phyloP scores from a whole-genome alignment of 331 rosid species.

The Saraca asoca region DNA sequence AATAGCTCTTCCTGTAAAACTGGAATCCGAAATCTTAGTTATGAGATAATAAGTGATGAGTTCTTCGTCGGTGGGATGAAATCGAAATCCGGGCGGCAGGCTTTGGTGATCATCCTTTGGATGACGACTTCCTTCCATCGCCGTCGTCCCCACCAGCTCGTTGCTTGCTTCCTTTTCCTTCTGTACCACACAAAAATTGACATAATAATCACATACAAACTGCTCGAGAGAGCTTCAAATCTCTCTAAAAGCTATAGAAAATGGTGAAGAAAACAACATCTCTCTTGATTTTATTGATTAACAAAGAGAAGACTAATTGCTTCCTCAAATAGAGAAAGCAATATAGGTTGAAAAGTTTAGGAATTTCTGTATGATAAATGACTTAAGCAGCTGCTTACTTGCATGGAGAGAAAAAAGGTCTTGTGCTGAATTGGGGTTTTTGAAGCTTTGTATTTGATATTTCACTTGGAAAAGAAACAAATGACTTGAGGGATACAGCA shows the following conservation, averaged over 20 bases:
- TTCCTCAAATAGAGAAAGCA: slow-evolving; percentile 25
- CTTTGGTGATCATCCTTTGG: slow-evolving; percentile 53
- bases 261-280: background rate
- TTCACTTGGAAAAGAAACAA: slow-evolving; percentile 39
- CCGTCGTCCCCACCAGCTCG: slow-evolving; percentile 42
- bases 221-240: background rate
- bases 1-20: slow-evolving; percentile 67
- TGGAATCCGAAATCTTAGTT: slow-evolving; percentile 73
- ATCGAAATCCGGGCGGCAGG: slow-evolving; percentile 88
- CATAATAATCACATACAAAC: slow-evolving; percentile 13
- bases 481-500: slow-evolving; percentile 46
- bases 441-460: slow-evolving; percentile 19
- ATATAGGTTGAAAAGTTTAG: background rate
- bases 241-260: background rate
- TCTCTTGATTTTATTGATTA: background rate
- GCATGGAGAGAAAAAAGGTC: slow-evolving; percentile 53
- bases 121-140: slow-evolving; percentile 41
- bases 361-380: background rate
- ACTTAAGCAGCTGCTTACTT: slow-evolving; percentile 51
- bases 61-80: slow-evolving; percentile 95
- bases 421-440: slow-evolving; percentile 44
- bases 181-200: slow-evolving; percentile 43
- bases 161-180: slow-evolving; percentile 50
- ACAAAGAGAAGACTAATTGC: slow-evolving; percentile 6
- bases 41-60: slow-evolving; percentile 75